These are phyloP conservation scores for Leishmania arabica DNA, from an alignment of 208 protist genomes.

Conservation along the genomic window DNA sequence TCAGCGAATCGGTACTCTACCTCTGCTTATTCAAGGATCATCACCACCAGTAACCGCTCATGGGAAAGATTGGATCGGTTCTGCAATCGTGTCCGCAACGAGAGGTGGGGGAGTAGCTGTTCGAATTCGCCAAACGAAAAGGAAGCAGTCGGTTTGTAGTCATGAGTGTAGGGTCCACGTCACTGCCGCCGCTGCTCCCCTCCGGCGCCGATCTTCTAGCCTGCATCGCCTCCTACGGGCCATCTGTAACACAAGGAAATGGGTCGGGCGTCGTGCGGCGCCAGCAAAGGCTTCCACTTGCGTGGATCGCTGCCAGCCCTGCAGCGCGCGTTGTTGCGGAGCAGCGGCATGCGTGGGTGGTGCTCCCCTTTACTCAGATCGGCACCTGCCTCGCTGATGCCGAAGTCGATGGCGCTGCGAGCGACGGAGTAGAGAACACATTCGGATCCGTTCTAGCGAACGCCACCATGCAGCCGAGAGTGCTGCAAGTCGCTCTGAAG, in stretches of 20 bases:
- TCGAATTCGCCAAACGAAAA: not conserved
- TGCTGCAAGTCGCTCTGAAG: conserved; percentile 16
- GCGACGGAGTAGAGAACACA: conserved; percentile 10
- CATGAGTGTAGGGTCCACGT: not conserved
- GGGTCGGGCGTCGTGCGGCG: not conserved
- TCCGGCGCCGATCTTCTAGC: conserved; percentile 1
- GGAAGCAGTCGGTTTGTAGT: not conserved
- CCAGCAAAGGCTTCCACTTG: conserved; percentile 39
- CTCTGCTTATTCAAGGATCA: not conserved
- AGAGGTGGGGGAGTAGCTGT: too few relatives aligned
- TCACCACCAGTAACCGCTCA: not conserved
- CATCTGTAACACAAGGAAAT: conserved; percentile 2
- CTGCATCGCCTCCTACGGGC: conserved; percentile 28
- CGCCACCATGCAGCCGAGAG: conserved; percentile 33
- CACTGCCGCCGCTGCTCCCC: not conserved
- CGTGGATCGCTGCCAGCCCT: conserved; percentile 42
- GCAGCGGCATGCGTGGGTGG: conserved; percentile 36
- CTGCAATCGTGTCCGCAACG: not conserved
- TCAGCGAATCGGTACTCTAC: not conserved
- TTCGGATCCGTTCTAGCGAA: conserved; percentile 34
- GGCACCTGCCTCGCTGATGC: not conserved
- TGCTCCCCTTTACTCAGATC: conserved; percentile 35
- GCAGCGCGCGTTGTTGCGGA: conserved; percentile 46
- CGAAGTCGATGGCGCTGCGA: not conserved
- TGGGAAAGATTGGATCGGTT: not conserved